Evolutionary conservation across 345 rosid species (phyloP), one percentile per base, ranked within the genome.

Genomic region (Sapria himalayana): DNA sequence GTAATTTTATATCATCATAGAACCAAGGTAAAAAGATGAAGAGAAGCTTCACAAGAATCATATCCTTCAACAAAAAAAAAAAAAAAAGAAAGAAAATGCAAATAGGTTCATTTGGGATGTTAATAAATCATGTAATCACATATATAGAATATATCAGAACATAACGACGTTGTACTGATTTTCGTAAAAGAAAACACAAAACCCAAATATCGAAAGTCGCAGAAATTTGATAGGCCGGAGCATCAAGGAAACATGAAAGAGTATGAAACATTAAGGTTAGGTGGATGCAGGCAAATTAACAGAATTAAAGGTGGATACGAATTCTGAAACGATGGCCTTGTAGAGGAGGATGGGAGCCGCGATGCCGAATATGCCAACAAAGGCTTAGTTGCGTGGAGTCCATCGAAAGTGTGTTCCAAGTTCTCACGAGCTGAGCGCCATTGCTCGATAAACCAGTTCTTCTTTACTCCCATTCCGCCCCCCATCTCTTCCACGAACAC

Each of bases 391-490:
- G 41, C 94, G 93, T 34, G 94, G 93, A 10, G 82, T 72, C 93
- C 94, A 89, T 1, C 93, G 77, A 70, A 89, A 89, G 62, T 89
- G 32, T 74, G 37, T 61, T 89, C 98, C 19, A 89, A 78, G 51
- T 67, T 89, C 85, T 89, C 98, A 1, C 98, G 69, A 0, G 68
- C 82, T 0, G 68, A 10, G 60, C 91, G 7, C 94, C 98, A 89
- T 0, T 89, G 94, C 62, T 89, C 98, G 23, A 89, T 76, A 76
- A 72, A 82, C 58, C 25, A 74, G 65, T 89, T 89, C 75, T 76
- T 89, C 75, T 76, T 71, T 4, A 80, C 32, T 43, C 78, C 94
- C 98, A 78, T 89, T 29, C 98, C 94, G 53, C 94, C 96, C 7
- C 80, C 85, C 96, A 85, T 84, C 45, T 60, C 63, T 19, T n/a